Base-by-base conservation (phyloP, 257 asterid genomes). In the Coffea canephora region DNA sequence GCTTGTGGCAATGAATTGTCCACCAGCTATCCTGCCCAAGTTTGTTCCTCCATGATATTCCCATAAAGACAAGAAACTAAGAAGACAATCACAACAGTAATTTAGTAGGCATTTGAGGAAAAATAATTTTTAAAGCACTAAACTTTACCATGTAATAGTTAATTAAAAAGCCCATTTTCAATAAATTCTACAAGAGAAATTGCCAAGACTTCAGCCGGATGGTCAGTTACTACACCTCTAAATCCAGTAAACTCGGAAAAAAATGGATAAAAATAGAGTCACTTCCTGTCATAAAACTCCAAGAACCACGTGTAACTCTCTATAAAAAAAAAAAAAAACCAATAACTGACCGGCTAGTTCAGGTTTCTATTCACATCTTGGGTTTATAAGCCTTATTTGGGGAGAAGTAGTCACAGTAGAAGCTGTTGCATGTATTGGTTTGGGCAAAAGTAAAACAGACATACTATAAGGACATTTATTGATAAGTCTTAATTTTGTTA, bases 341-440 rank as follows among this genome's bases (percentile, higher is more conserved):
- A 34, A 61, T 13, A 77, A 65, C 39, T 75, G 85, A 91, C 99
- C 99, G 93, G 85, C 98, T 98, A 75, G 97, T 95, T 97, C 99
- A 95, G 48, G 98, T 97, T 90, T 95, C 99, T 5, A 98, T 95
- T 98, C 99, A 95, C 89, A 95, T 91, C 91, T 95, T 95, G 8
- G 99, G 99, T 76, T 92, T 93, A 83, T 87, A 89, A 72, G 92
- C 93, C 86, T 92, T 95, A 78, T 95, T 95, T 19, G 99, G 98
- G 75, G 94, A 86, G 91, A 95, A 95, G 83, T 91, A 88, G 85
- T 95, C 99, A 77, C 97, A 91, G 83, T 95, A 95, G 89, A 84
- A 95, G 77, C 99, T 98, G 85, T 95, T 95, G 92, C 99, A 95
- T 49, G 99, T 83, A 87, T 95, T 95, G 70, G 93, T 95, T 98